Evolutionary conservation across 2,329 filamentous ascomycete genomes (phyloP).

Genomic region (Fusarium fracticaudum): DNA sequence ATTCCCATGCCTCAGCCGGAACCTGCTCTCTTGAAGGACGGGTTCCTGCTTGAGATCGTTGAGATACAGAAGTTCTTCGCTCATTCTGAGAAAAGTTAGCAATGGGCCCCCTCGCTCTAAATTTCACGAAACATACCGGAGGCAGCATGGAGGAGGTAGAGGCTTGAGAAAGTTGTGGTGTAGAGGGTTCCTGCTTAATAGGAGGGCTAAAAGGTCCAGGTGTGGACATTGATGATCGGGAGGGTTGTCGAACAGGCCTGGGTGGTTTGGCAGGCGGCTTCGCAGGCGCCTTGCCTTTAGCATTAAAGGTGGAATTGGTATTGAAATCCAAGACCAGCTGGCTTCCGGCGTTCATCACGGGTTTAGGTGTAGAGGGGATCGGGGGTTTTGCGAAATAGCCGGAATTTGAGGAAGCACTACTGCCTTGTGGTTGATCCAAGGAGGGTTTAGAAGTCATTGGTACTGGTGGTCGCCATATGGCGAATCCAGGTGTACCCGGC

Average conservation of each 20-base stretch:
- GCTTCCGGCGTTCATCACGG: slow-evolving; percentile 46
- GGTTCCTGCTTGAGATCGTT: slow-evolving; percentile 45
- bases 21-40: slow-evolving; percentile 55
- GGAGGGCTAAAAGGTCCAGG: slow-evolving; percentile 39
- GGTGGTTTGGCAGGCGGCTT: slow-evolving; percentile 46
- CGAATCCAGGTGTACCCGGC: slow-evolving; percentile 50
- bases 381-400: slow-evolving; percentile 51
- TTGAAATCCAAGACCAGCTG: slow-evolving; percentile 52
- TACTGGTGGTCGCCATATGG: slow-evolving; percentile 51
- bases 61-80: slow-evolving; percentile 43
- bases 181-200: slow-evolving; percentile 46
- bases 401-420: slow-evolving; percentile 31
- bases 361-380: slow-evolving; percentile 52
- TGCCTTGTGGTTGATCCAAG: slow-evolving; percentile 35
- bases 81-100: slow-evolving; percentile 38
- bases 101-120: not conserved
- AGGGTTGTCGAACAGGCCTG: slow-evolving; percentile 40
- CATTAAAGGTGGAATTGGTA: slow-evolving; percentile 43
- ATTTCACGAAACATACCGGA: slow-evolving; percentile 38
- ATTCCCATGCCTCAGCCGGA: slow-evolving; percentile 58
- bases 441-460: slow-evolving; percentile 41
- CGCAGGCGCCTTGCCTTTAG: slow-evolving; percentile 48
- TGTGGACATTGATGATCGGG: slow-evolving; percentile 34
- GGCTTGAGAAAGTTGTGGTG: slow-evolving; percentile 41
- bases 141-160: slow-evolving; percentile 38